These are phyloP conservation scores for Scheffersomyces amazonensis DNA, from an alignment of 805 yeast genomes.

Conservation along the genomic window DNA sequence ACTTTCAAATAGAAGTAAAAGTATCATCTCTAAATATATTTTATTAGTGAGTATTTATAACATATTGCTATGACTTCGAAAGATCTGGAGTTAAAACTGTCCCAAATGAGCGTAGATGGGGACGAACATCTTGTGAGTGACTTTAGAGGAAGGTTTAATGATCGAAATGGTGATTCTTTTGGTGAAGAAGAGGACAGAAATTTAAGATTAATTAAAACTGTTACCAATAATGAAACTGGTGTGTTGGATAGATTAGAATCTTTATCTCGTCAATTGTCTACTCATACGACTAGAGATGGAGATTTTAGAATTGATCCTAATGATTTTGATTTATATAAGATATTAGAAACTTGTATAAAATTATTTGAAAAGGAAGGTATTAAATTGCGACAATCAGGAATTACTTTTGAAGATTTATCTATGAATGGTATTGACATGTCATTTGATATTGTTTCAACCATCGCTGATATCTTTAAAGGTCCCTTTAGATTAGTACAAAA, in stretches of 20 bases:
- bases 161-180: too few relatives aligned
- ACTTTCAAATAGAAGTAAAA: too few relatives aligned
- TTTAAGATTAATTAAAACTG: slow-evolving; percentile 8
- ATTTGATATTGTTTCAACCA: slow-evolving; percentile 43
- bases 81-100: too few relatives aligned
- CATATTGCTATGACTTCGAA: too few relatives aligned
- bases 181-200: slow-evolving; percentile 3
- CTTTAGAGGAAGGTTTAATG: too few relatives aligned
- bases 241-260: slow-evolving; percentile 13
- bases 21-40: too few relatives aligned
- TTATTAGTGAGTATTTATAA: too few relatives aligned
- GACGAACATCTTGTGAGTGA: too few relatives aligned
- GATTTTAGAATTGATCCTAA: slow-evolving; percentile 25
- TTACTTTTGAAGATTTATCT: slow-evolving; percentile 36
- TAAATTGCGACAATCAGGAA: slow-evolving; percentile 41
- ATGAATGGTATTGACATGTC: slow-evolving; percentile 47
- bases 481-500: slow-evolving; percentile 25
- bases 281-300: slow-evolving; percentile 15
- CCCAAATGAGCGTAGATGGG: too few relatives aligned
- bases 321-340: slow-evolving; percentile 38
- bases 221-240: slow-evolving; percentile 6
- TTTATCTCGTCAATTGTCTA: slow-evolving; percentile 18
- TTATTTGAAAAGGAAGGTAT: slow-evolving; percentile 47
- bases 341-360: slow-evolving; percentile 34
- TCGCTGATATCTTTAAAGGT: slow-evolving; percentile 37